These are phyloP conservation scores for Rhytidiadelphus loreus DNA, from an alignment of 225 moss, liverwort and hornwort species.

Conservation along the genomic window DNA sequence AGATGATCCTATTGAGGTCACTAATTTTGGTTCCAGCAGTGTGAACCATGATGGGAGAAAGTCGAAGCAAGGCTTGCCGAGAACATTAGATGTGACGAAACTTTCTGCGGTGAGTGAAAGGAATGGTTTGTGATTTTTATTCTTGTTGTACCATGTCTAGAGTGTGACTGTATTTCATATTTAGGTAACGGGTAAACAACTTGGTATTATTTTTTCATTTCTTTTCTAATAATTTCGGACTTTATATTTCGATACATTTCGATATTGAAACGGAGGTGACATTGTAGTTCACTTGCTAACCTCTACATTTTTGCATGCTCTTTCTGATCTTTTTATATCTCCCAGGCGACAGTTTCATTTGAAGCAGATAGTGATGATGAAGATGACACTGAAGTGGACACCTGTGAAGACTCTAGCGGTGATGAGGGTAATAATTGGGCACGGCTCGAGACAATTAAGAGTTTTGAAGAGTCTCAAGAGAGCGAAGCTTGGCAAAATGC, in stretches of 20 bases:
- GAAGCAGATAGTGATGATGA: constrained; percentile 16
- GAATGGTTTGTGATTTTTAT: background rate
- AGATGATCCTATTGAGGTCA: constrained; percentile 3
- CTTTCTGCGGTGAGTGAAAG: constrained; percentile 23
- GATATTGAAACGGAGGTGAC: background rate
- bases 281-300: background rate
- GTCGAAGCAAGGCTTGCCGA: constrained; percentile 10
- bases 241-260: background rate
- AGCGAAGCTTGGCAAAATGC: constrained; percentile 47
- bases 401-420: constrained; percentile 18
- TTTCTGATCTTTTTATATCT: background rate
- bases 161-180: background rate
- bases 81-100: constrained; percentile 2
- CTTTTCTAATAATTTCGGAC: background rate
- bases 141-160: background rate
- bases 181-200: background rate
- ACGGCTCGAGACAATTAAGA: constrained; percentile 1
- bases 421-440: constrained; percentile 8
- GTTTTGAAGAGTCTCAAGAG: constrained; percentile 19
- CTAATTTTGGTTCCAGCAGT: constrained; percentile 1
- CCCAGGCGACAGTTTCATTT: constrained; percentile 24
- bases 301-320: background rate
- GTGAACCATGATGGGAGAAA: background rate
- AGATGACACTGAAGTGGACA: constrained; percentile 19
- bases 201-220: background rate